These are phyloP conservation scores for Fusarium buharicum DNA, from an alignment of 2,329 filamentous ascomycete genomes.

Conservation along the genomic window DNA sequence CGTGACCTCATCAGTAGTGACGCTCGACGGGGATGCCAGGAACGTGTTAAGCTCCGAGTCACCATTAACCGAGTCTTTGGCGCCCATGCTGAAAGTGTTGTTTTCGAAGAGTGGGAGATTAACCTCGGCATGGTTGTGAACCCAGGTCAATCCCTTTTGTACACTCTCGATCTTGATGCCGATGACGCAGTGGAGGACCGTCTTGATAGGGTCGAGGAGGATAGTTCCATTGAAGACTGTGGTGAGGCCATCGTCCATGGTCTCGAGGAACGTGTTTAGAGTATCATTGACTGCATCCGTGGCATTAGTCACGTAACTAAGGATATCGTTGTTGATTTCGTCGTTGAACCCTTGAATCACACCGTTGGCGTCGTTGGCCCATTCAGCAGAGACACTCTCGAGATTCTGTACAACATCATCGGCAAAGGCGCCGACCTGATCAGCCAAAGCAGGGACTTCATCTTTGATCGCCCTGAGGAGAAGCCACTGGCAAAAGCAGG, in stretches of 20 bases:
- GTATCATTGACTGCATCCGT: constrained; percentile 87
- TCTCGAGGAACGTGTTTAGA: constrained; percentile 81
- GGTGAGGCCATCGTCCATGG: constrained; percentile 79
- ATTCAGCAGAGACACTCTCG: constrained; percentile 76
- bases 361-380: constrained; percentile 80
- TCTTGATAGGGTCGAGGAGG: constrained; percentile 79
- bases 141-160: constrained; percentile 92
- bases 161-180: constrained; percentile 86
- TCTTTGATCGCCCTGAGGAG: constrained; percentile 78
- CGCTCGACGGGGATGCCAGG: constrained; percentile 77
- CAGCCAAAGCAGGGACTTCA: constrained; percentile 78
- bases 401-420: constrained; percentile 79
- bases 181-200: constrained; percentile 87
- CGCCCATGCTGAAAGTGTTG: constrained; percentile 85
- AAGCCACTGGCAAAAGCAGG: constrained; percentile 83
- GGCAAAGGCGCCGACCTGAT: constrained; percentile 81
- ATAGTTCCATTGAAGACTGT: constrained; percentile 83
- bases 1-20: constrained; percentile 83
- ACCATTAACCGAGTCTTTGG: constrained; percentile 67
- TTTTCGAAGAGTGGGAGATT: constrained; percentile 80
- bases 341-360: constrained; percentile 76
- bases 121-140: constrained; percentile 85
- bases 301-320: constrained; percentile 87
- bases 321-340: constrained; percentile 84
- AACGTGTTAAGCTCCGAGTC: constrained; percentile 74